These are phyloP conservation scores for Kluyveromyces marxianus DNA, from an alignment of 1,139 yeast species.

Conservation along the genomic window DNA sequence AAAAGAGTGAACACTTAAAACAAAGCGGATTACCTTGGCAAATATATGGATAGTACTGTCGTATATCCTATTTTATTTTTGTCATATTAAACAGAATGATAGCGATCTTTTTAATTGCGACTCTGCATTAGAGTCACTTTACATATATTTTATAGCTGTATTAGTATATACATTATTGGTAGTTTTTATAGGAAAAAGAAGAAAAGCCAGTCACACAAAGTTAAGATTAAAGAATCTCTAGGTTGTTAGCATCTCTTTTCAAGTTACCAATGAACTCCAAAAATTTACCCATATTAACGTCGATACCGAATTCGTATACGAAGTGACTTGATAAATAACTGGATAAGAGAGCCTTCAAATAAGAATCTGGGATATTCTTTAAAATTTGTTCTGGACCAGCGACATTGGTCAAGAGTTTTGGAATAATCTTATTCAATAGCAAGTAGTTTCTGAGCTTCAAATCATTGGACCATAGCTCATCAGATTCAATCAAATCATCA, in stretches of 20 bases:
- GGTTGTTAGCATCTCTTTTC: constrained; percentile 24
- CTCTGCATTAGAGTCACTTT: no score
- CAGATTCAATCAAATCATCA: constrained; percentile 78
- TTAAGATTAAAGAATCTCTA: constrained; percentile 3
- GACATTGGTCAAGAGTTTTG: constrained; percentile 58
- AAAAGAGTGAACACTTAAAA: no score
- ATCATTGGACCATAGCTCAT: constrained; percentile 82
- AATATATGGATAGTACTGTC: no score
- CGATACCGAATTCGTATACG: constrained; percentile 81
- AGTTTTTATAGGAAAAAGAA: no score
- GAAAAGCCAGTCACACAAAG: background rate
- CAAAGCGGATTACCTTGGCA: no score
- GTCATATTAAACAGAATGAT: no score
- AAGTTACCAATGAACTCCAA: constrained; percentile 29
- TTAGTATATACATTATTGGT: no score
- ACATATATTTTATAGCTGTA: no score
- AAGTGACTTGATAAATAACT: constrained; percentile 83
- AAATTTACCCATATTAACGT: constrained; percentile 33
- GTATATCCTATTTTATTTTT: no score
- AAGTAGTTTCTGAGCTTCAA: constrained; percentile 68
- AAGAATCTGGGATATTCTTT: constrained; percentile 76
- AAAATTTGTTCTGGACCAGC: constrained; percentile 73
- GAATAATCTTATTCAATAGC: constrained; percentile 63
- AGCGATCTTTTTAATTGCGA: no score
- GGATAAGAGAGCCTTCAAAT: constrained; percentile 84